A percentile compares a stretch with the other conserved stretches of the same genome.
Evolutionary conservation across 371 early-diverging fungal genomes (phyloP).

Genomic region (Cokeromyces recurvatus): DNA sequence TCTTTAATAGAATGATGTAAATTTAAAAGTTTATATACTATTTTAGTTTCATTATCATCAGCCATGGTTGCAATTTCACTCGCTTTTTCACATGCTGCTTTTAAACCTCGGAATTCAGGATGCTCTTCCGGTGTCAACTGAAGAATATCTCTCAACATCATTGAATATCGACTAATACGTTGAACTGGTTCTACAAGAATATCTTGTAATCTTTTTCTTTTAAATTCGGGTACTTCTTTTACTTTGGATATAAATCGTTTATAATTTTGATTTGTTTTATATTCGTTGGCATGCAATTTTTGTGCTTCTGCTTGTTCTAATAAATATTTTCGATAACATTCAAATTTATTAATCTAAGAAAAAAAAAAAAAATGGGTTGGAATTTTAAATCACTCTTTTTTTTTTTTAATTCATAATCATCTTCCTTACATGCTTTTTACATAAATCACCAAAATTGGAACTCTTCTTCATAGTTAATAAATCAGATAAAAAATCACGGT

Average conservation of each 20-base stretch:
- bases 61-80: constrained; percentile 38
- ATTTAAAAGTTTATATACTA: constrained; percentile 28
- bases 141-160: constrained; percentile 42
- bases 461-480: constrained; percentile 10
- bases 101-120: constrained; percentile 28
- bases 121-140: constrained; percentile 29
- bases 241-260: constrained; percentile 26
- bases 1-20: constrained; percentile 27
- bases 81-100: constrained; percentile 26
- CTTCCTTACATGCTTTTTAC: constrained; percentile 39
- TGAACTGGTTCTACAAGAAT: constrained; percentile 42
- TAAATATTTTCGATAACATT: constrained; percentile 43
- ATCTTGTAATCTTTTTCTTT: constrained; percentile 28
- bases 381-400: no score
- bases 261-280: constrained; percentile 31
- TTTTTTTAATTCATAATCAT: no score
- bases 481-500: constrained; percentile 27
- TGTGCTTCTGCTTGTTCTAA: constrained; percentile 34
- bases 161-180: constrained; percentile 38
- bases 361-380: background rate
- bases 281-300: constrained; percentile 28
- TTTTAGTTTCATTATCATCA: constrained; percentile 39
- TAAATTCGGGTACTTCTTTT: constrained; percentile 30
- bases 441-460: constrained; percentile 32
- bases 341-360: constrained; percentile 31